Conservation (phyloP, 257 asterid species). For the Orobanche coerulescens region DNA sequence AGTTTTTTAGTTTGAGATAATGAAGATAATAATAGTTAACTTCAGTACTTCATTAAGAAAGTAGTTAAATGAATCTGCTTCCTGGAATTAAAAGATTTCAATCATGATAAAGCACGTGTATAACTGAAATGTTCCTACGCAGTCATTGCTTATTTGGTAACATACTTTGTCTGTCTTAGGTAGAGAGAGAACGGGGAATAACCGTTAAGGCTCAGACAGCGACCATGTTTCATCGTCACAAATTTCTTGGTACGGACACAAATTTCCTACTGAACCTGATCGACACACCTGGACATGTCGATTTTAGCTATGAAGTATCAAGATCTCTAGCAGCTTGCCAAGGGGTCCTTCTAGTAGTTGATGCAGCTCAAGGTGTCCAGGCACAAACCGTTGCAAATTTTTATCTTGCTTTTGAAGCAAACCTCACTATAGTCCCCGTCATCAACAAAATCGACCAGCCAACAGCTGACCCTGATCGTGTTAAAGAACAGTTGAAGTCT, state of each 20-base stretch:
- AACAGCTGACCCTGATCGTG: constrained; percentile 95
- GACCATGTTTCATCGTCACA: constrained; percentile 86
- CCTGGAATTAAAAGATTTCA: no score
- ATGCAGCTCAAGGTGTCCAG: constrained; percentile 98
- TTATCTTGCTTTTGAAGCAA: constrained; percentile 89
- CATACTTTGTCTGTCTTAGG: constrained; percentile 43
- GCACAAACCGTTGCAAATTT: constrained; percentile 98
- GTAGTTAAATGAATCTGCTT: no score
- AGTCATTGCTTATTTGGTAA: constrained; percentile 11
- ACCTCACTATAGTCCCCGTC: constrained; percentile 71
- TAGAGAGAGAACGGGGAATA: constrained; percentile 95
- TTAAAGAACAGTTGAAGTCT: constrained; percentile 82
- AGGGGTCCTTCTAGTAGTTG: constrained; percentile 92
- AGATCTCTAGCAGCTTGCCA: constrained; percentile 99
- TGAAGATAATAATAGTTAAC: background rate
- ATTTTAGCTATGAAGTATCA: constrained; percentile 92
- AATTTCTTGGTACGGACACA: constrained; percentile 46
- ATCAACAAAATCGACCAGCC: constrained; percentile 97
- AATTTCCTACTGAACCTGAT: constrained; percentile 67
- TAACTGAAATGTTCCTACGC: background rate
- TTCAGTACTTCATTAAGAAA: no score
- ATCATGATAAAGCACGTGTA: background rate
- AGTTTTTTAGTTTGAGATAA: background rate
- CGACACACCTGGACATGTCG: constrained; percentile 99
- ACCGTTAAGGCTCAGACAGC: constrained; percentile 99